Conservation (phyloP, 371 early-diverging fungal genomes). For the Apophysomyces elegans region DNA sequence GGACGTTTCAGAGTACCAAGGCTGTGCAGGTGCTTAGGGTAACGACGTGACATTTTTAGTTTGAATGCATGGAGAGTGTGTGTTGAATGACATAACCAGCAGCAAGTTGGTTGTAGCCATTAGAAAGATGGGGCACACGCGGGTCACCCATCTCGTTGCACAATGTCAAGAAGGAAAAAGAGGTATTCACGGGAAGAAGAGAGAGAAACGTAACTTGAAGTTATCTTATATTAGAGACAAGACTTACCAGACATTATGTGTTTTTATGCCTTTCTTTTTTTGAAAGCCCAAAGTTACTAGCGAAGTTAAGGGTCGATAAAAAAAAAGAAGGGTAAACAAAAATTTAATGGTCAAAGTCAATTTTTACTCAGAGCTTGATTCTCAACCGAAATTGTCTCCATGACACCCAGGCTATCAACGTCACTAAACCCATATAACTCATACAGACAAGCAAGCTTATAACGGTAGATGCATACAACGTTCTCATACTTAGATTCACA, state of each 20-base stretch:
- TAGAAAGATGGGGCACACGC: slow-evolving; percentile 6
- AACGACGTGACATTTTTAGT: slow-evolving; percentile 3
- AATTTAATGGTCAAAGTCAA: not conserved
- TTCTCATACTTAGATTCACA: slow-evolving; percentile 27
- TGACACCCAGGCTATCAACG: slow-evolving; percentile 21
- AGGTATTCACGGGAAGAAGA: not conserved
- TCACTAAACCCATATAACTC: slow-evolving; percentile 20
- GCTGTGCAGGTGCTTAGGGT: not conserved
- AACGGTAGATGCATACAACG: slow-evolving; percentile 24
- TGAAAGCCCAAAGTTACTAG: slow-evolving; percentile 3
- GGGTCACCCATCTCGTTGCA: slow-evolving; percentile 4
- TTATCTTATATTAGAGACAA: not conserved
- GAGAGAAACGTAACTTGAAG: not conserved
- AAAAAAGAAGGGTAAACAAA: slow-evolving; percentile 10
- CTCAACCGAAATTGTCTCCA: slow-evolving; percentile 20
- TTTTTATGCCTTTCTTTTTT: not conserved
- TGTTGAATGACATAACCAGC: slow-evolving; percentile 3
- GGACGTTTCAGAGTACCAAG: not conserved
- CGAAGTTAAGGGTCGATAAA: slow-evolving; percentile 8
- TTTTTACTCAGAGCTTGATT: slow-evolving; percentile 11
- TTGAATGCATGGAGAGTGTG: not conserved
- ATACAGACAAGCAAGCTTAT: slow-evolving; percentile 18
- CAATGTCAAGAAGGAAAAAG: slow-evolving; percentile 5
- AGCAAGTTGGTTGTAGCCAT: not conserved
- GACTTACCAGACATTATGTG: slow-evolving; percentile 1